Conservation (phyloP, 768 basidiomycete species). For the Suillus brevipes region DNA sequence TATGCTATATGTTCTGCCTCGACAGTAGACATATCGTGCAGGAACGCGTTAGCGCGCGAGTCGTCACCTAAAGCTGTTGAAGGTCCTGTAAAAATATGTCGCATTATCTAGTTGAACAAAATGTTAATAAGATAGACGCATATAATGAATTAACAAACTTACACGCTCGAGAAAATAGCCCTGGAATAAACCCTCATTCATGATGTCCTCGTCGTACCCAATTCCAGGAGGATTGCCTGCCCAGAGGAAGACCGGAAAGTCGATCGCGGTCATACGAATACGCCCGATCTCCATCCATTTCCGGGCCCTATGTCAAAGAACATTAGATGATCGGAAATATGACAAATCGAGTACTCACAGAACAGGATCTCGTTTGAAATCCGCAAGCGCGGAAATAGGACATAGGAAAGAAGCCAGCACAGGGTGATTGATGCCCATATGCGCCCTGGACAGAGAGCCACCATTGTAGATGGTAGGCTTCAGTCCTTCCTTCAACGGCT, state of each 20-base stretch:
- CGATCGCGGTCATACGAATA: background rate
- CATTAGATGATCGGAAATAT: background rate
- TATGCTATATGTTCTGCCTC: constrained; percentile 11
- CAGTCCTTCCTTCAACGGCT: background rate
- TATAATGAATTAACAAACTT: background rate
- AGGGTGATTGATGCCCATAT: constrained; percentile 10
- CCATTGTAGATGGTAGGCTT: background rate
- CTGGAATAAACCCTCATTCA: constrained; percentile 6
- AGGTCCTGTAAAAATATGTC: constrained; percentile 8
- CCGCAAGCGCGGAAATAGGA: background rate
- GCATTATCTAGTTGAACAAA: background rate
- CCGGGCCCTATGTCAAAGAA: background rate
- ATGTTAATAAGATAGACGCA: background rate
- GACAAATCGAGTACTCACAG: background rate
- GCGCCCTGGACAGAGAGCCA: background rate
- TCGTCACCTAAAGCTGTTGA: background rate
- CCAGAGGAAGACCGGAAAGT: constrained; percentile 12
- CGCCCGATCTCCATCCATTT: background rate
- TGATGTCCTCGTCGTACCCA: background rate
- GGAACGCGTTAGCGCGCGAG: background rate
- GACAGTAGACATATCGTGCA: constrained; percentile 4
- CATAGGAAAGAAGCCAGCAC: constrained; percentile 3
- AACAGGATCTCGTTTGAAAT: background rate
- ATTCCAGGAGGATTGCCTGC: background rate
- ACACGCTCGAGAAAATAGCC: constrained; percentile 6